Evolutionary conservation across 768 basidiomycete genomes (phyloP), one percentile per base, ranked within the genome.

Genomic region (Trametes cingulata): DNA sequence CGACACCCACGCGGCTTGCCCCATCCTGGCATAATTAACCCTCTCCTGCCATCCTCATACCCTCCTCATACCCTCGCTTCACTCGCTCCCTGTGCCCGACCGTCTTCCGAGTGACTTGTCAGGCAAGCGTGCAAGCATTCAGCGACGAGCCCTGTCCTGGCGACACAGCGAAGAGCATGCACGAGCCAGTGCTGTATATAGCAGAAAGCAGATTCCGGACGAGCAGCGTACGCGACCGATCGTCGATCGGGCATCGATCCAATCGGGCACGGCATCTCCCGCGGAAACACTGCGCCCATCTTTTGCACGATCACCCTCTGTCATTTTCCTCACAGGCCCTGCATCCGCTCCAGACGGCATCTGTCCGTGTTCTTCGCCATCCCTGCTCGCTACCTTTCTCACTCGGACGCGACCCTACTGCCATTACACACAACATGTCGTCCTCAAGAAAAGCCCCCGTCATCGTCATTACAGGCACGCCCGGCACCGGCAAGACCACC

Each of bases 401-500:
- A 29, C 36, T n/a, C 35, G 6, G 15, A 25, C 41, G 4, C 14
- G 22, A 33, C 29, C 29, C 29, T 33, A 33, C 42, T 9, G 2
- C 19, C 52, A 27, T n/a, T 42, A 13, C 22, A 13, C 22, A 29
- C 22, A 20, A n/a, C 17, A 60, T 63, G 61, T 55, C 61, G 6
- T 17, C 50, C 36, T 40, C 42, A 65, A 29, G 57, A 49, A 19
- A 61, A 36, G 50, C 63, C 47, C 92, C 91, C 45, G 82, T 87
- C 50, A 91, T 95, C 68, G 72, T 95, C 65, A 85, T 95, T 67
- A 95, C 93, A 42, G 94, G 93, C 61, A 95, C 93, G 15, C 93
- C 93, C 12, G 93, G 93, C n/a, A 95, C 94, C 36, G 95, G 94
- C 56, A 99, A 99, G 73, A 90, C 96, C 3, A 95, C 94, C 0